Evolutionary conservation across 1,284 basidiomycete species (phyloP).

Genomic region (Tilletiaria anomala): DNA sequence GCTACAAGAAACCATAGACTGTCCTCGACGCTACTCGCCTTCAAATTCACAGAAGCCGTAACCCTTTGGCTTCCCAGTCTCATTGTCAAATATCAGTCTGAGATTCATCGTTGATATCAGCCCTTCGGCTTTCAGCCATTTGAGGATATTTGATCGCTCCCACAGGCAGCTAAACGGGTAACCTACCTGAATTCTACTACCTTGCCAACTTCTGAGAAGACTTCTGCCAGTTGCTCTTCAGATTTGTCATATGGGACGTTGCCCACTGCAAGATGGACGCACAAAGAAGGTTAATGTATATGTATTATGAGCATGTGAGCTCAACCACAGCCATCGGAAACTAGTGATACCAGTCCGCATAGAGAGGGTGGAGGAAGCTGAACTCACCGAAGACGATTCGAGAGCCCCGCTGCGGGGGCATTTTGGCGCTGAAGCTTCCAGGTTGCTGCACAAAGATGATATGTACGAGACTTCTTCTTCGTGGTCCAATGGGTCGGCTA

Average conservation of each 20-base stretch:
- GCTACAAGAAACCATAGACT: background rate
- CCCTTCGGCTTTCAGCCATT: no score
- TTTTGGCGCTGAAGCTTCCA: background rate
- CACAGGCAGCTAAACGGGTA: background rate
- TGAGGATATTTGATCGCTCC: no score
- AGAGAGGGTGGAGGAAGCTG: background rate
- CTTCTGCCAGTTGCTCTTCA: slow-evolving; percentile 35
- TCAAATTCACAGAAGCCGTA: slow-evolving; percentile 96
- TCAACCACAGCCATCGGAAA: no score
- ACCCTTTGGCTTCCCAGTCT: slow-evolving; percentile 87
- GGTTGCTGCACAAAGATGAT: background rate
- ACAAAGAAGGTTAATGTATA: no score
- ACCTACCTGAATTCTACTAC: slow-evolving; percentile 27
- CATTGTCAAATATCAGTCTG: slow-evolving; percentile 66
- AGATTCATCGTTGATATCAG: no score
- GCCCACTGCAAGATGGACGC: slow-evolving; percentile 28
- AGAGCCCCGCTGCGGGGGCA: background rate
- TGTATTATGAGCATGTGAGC: background rate
- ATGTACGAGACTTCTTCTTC: no score
- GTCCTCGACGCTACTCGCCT: slow-evolving; percentile 48
- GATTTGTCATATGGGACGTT: slow-evolving; percentile 39
- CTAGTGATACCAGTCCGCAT: no score
- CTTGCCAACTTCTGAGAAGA: slow-evolving; percentile 35
- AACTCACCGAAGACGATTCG: background rate
- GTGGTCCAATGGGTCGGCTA: no score